A percentile compares a stretch with the other conserved stretches of the same genome.
phyloP scores from a whole-genome alignment of 2,329 filamentous ascomycete genomes.

The Talaromyces sp. region DNA sequence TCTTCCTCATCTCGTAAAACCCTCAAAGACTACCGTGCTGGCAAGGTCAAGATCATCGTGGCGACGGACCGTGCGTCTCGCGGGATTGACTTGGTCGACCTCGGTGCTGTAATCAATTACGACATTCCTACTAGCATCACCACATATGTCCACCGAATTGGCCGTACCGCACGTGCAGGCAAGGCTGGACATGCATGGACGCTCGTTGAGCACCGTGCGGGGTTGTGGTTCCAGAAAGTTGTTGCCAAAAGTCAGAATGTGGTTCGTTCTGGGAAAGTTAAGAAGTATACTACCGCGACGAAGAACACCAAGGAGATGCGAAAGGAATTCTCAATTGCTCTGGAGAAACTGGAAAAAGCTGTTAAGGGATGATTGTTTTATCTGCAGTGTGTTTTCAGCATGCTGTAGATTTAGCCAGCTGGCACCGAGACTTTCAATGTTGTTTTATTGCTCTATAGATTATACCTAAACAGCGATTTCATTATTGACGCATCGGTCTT shows the following conservation, averaged over 20 bases:
- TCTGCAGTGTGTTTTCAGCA: background rate
- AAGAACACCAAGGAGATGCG: constrained; percentile 20
- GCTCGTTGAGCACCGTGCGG: constrained; percentile 73
- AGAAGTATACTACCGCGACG: constrained; percentile 23
- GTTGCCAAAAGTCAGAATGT: constrained; percentile 53
- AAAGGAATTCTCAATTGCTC: constrained; percentile 25
- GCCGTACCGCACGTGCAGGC: constrained; percentile 80
- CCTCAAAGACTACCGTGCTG: constrained; percentile 58
- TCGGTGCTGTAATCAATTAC: constrained; percentile 89
- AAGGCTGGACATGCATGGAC: constrained; percentile 76
- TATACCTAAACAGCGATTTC: background rate
- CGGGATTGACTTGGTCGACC: constrained; percentile 72
- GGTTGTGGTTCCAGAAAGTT: constrained; percentile 85
- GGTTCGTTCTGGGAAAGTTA: constrained; percentile 21
- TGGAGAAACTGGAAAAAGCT: constrained; percentile 33
- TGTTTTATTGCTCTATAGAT: background rate
- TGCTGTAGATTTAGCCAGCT: background rate
- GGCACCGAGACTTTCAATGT: background rate
- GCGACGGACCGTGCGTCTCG: constrained; percentile 91
- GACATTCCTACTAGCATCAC: constrained; percentile 77
- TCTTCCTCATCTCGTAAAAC: constrained; percentile 63
- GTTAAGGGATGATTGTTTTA: constrained; percentile 17
- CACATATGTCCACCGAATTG: constrained; percentile 86
- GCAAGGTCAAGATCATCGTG: constrained; percentile 67
- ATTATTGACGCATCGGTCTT: background rate